Conservation (phyloP, 257 asterid species). For the Gentiana straminea region DNA sequence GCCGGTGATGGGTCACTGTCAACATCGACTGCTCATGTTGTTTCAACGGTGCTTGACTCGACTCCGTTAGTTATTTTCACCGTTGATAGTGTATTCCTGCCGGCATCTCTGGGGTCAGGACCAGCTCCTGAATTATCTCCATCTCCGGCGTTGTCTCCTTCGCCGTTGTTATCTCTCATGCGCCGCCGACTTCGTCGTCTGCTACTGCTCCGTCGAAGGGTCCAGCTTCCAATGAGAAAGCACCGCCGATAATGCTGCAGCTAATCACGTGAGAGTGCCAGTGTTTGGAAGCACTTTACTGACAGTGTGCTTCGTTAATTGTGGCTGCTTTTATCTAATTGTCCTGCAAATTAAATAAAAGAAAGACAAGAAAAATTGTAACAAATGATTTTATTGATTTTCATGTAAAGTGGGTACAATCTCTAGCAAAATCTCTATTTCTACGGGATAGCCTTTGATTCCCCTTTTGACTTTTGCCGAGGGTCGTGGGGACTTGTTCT, state of each 20-base stretch:
- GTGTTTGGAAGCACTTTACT: slow-evolving; percentile 23
- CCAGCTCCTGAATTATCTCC: slow-evolving; percentile 75
- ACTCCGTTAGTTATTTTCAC: slow-evolving; percentile 86
- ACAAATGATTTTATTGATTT: too few species aligned
- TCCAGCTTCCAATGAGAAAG: slow-evolving; percentile 64
- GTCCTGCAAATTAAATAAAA: too few species aligned
- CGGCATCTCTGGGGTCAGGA: slow-evolving; percentile 76
- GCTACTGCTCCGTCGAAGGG: slow-evolving; percentile 50
- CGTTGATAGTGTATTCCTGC: slow-evolving; percentile 73
- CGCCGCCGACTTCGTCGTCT: slow-evolving; percentile 59
- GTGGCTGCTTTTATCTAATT: slow-evolving; percentile 15
- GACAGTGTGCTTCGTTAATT: slow-evolving; percentile 44
- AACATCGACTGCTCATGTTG: slow-evolving; percentile 72
- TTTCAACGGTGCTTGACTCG: slow-evolving; percentile 73
- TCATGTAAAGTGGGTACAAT: too few species aligned
- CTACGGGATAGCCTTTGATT: too few species aligned
- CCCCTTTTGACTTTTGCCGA: too few species aligned
- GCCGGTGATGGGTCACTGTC: slow-evolving; percentile 70
- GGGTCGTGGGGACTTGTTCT: too few species aligned
- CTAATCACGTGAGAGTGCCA: slow-evolving; percentile 31
- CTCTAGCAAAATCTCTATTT: too few species aligned
- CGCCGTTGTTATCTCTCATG: slow-evolving; percentile 60
- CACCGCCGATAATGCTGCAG: slow-evolving; percentile 30
- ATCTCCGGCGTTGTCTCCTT: slow-evolving; percentile 57
- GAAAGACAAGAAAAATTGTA: too few species aligned